Conservation (phyloP, 2,329 filamentous ascomycete species). For the Sclerotinia minor region DNA sequence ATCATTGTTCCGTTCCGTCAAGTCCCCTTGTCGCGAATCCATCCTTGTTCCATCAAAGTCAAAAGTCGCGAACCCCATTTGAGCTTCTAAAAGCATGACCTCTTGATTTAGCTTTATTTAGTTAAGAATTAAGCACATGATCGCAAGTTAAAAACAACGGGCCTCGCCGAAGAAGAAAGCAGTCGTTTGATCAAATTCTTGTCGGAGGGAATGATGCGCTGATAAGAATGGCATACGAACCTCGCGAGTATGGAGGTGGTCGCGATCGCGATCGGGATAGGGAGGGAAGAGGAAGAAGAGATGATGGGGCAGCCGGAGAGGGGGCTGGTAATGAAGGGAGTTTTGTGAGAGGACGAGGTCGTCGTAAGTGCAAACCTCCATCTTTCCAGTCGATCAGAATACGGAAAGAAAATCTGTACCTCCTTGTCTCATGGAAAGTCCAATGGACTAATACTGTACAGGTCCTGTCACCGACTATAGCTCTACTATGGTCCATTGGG, state of each 20-base stretch:
- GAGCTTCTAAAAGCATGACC: conserved; percentile 16
- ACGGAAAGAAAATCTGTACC: background rate
- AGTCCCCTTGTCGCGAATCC: background rate
- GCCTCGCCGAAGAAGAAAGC: conserved; percentile 8
- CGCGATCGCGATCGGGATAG: conserved; percentile 30
- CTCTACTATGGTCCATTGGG: conserved; percentile 86
- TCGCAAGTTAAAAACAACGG: background rate
- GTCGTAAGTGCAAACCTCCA: conserved; percentile 37
- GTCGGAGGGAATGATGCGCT: conserved; percentile 28
- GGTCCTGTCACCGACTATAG: conserved; percentile 93
- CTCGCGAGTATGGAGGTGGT: conserved; percentile 41
- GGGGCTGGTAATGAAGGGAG: conserved; percentile 26
- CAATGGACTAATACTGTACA: conserved; percentile 42
- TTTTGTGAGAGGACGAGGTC: conserved; percentile 35
- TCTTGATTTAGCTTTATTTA: background rate
- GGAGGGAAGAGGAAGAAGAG: conserved; percentile 17
- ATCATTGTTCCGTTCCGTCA: conserved; percentile 13
- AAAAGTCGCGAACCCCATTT: conserved; percentile 11
- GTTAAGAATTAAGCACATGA: conserved; percentile 12
- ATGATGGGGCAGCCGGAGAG: conserved; percentile 16
- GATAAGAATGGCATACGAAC: conserved; percentile 41
- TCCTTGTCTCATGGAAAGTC: background rate
- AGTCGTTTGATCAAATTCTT: conserved; percentile 15
- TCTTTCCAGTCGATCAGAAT: too few relatives aligned
- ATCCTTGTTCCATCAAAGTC: conserved; percentile 17